Evolutionary conservation across 108 stramenopile genomes (phyloP), one percentile per base, ranked within the genome.

Genomic region (Epithemia pelagica): DNA sequence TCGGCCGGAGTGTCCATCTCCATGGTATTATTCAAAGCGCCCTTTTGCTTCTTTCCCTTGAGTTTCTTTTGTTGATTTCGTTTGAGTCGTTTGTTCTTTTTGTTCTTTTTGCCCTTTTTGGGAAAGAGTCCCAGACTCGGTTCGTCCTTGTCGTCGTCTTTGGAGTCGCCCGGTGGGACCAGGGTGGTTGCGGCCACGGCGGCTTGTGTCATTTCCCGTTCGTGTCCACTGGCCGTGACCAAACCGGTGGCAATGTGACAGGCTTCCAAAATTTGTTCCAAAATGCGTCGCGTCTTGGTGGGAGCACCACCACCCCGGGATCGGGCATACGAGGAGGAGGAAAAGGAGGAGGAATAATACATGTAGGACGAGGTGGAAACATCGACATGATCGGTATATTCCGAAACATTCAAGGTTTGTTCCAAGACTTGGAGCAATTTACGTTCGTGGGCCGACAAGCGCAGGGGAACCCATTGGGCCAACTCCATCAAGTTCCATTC

Each of bases 381-480:
- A 66, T 85, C 84, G 8, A 85, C 82, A 26, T 78, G 69, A 60
- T 84, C 87, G 1, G 87, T 91, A 64, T 88, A 91, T 65, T 87
- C 86, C 21, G 62, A 65, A 24, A 83, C 82, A 58, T 77, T 54
- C 22, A 83, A 54, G 3, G 79, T 69, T 22, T 70, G 57, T 65
- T 80, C 73, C 54, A 83, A 27, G 1, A 83, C 74, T 19, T 28
- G 68, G 21, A 83, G 61, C 51, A 77, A 56, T 1, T 65, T 33
- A 15, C 82, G 73, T 64, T 83, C 79, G 56, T 64, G 65, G 1
- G 71, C 19, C 19, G 76, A 52, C 18, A 80, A 66, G 25, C 79
- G 78, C 33, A 83, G n/a, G 21, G 82, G 82, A 25, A 83, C 61
- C 32, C 58, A 82, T 32, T 59, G 52, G 29, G 69, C 65, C 53